These are phyloP conservation scores for Trichodelitschia bisporula DNA, from an alignment of 495 filamentous ascomycete genomes.

Conservation along the genomic window DNA sequence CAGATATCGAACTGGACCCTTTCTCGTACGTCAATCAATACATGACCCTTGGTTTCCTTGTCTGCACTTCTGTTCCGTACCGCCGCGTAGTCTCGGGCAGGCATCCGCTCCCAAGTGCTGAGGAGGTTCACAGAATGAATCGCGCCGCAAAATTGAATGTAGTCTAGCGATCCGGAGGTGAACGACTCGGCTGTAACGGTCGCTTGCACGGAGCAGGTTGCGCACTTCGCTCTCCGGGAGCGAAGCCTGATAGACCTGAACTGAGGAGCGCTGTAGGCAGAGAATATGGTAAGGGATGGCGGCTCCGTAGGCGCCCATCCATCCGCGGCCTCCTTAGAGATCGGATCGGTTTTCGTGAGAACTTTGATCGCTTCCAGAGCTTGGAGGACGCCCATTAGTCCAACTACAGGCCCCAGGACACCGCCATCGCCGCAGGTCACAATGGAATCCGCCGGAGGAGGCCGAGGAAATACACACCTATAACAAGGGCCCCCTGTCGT, in stretches of 20 bases:
- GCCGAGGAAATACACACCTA: constrained; percentile 72
- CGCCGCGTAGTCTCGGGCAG: constrained; percentile 25
- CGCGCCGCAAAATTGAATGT: constrained; percentile 54
- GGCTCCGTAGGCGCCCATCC: too few relatives aligned
- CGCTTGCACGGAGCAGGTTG: constrained; percentile 40
- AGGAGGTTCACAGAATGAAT: constrained; percentile 25
- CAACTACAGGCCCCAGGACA: constrained; percentile 78
- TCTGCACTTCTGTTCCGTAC: constrained; percentile 5
- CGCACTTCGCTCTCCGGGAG: constrained; percentile 37
- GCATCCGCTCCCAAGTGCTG: constrained; percentile 32
- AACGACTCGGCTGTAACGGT: constrained; percentile 38
- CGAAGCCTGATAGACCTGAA: constrained; percentile 56
- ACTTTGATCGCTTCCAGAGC: constrained; percentile 78
- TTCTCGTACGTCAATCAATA: constrained; percentile 64
- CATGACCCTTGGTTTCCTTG: constrained; percentile 14
- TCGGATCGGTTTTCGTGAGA: too few relatives aligned
- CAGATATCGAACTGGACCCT: constrained; percentile 67
- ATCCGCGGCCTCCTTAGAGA: too few relatives aligned
- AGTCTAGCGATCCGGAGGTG: constrained; percentile 39
- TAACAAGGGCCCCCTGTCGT: constrained; percentile 54
- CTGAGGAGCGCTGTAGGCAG: constrained; percentile 35
- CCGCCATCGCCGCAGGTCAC: constrained; percentile 76
- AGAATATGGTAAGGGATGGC: constrained; percentile 44
- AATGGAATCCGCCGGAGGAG: constrained; percentile 55
- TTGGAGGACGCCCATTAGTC: constrained; percentile 80